Percentiles rank a stretch among this genome's conserved stretches.
These are phyloP conservation scores for Gossypium anomalum DNA, from an alignment of 345 rosid genomes.

Conservation along the genomic window DNA sequence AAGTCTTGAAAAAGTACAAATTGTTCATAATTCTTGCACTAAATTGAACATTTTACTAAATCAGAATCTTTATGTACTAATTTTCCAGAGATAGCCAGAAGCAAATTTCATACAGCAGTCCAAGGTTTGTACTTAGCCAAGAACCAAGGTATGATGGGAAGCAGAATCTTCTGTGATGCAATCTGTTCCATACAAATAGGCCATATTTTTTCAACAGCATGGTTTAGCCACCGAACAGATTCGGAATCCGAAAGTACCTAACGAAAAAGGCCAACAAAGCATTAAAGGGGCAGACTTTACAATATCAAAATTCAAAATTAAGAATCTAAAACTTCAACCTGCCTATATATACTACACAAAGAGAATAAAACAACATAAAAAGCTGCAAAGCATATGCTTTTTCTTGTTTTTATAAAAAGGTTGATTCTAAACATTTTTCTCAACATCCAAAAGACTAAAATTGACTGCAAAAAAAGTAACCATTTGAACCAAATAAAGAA, in stretches of 20 bases:
- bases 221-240: slow-evolving; percentile 85
- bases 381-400: slow-evolving; percentile 1
- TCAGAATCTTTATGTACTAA: not conserved
- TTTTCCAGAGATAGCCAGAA: not conserved
- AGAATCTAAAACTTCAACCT: not conserved
- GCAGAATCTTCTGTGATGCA: slow-evolving; percentile 80
- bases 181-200: slow-evolving; percentile 90
- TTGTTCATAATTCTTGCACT: not conserved
- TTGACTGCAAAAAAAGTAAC: not conserved
- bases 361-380: not conserved
- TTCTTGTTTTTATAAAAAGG: not conserved
- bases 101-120: slow-evolving; percentile 62
- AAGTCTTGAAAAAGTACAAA: not conserved
- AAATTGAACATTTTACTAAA: not conserved
- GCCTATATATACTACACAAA: not conserved
- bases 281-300: not conserved
- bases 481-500: not conserved
- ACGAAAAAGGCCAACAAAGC: slow-evolving; percentile 9
- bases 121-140: slow-evolving; percentile 93
- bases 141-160: slow-evolving; percentile 97
- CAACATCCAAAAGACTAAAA: not conserved
- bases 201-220: slow-evolving; percentile 86
- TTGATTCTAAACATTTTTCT: not conserved
- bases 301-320: slow-evolving; percentile 7
- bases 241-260: slow-evolving; percentile 86